phyloP scores from a whole-genome alignment of 495 filamentous ascomycete genomes.

The Neurospora tetraspora region DNA sequence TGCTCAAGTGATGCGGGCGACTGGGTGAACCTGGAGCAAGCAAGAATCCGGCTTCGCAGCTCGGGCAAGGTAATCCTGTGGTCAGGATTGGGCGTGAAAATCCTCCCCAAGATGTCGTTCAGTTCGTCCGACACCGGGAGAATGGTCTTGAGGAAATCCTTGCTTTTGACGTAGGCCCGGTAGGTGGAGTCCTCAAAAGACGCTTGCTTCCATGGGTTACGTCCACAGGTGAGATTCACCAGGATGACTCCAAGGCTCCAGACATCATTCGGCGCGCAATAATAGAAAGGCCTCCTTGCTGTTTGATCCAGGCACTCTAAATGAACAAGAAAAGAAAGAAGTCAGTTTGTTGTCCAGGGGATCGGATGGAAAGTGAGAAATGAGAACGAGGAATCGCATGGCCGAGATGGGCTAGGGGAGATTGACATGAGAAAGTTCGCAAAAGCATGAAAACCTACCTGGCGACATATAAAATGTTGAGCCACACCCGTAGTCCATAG shows the following conservation, averaged over 20 bases:
- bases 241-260: conserved; percentile 97
- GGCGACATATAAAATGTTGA: conserved; percentile 99
- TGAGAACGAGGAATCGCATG: background rate
- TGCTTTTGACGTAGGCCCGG: conserved; percentile 78
- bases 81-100: conserved; percentile 83
- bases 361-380: conserved; percentile 2
- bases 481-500: conserved; percentile 93
- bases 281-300: conserved; percentile 74
- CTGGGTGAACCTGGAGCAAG: conserved; percentile 67
- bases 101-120: conserved; percentile 74
- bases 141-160: conserved; percentile 83
- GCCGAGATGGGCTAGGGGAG: background rate
- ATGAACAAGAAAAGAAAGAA: conserved; percentile 14
- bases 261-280: conserved; percentile 89
- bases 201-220: conserved; percentile 97
- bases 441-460: conserved; percentile 50
- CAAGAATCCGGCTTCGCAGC: conserved; percentile 63
- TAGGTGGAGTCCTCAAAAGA: conserved; percentile 91
- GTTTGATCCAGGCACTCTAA: conserved; percentile 89
- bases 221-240: conserved; percentile 94
- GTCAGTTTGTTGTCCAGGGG: conserved; percentile 16
- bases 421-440: background rate
- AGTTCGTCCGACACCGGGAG: conserved; percentile 85
- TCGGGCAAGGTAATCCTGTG: conserved; percentile 80
- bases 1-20: conserved; percentile 29